A percentile compares a stretch with the other conserved stretches of the same genome.
These are phyloP conservation scores for Saccharum officinarum DNA, from an alignment of 176 grass and related monocot species.

Conservation along the genomic window DNA sequence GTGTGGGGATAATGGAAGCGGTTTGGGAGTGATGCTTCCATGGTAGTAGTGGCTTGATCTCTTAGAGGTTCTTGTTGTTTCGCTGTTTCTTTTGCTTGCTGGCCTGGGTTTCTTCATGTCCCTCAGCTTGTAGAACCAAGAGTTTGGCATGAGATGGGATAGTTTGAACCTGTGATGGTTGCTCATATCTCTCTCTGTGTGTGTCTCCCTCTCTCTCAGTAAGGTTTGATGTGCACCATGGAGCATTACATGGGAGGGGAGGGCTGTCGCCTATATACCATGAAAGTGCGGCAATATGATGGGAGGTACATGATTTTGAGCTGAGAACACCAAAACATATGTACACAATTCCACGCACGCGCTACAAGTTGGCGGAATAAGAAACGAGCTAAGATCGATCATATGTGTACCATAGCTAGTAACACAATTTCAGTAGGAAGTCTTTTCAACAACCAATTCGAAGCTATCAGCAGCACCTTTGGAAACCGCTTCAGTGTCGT, in stretches of 20 bases:
- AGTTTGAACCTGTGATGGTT: slow-evolving; percentile 43
- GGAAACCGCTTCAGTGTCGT: not conserved
- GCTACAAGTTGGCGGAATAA: slow-evolving; percentile 9
- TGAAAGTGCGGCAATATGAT: slow-evolving; percentile 17
- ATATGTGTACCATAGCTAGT: not conserved
- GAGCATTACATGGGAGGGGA: slow-evolving; percentile 10
- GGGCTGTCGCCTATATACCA: slow-evolving; percentile 4
- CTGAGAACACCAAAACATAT: not conserved
- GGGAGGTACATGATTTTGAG: not conserved
- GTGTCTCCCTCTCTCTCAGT: not conserved
- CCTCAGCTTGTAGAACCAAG: slow-evolving; percentile 62
- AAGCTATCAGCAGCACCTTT: slow-evolving; percentile 18
- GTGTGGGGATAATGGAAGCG: slow-evolving; percentile 18
- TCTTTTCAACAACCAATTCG: slow-evolving; percentile 1
- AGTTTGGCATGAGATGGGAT: slow-evolving; percentile 49
- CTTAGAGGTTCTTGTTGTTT: slow-evolving; percentile 6
- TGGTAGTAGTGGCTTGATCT: slow-evolving; percentile 37
- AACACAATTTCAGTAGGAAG: not conserved
- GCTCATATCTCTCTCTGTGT: slow-evolving; percentile 31
- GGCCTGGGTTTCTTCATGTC: slow-evolving; percentile 51
- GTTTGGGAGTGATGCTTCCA: slow-evolving; percentile 38
- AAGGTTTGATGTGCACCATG: not conserved
- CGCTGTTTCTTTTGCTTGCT: slow-evolving; percentile 5
- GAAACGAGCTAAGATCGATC: slow-evolving; percentile 25
- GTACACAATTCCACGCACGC: not conserved